A percentile compares a stretch with the other conserved stretches of the same genome.
phyloP scores from a whole-genome alignment of 106 monocot genomes.

The Dioscorea alata region DNA sequence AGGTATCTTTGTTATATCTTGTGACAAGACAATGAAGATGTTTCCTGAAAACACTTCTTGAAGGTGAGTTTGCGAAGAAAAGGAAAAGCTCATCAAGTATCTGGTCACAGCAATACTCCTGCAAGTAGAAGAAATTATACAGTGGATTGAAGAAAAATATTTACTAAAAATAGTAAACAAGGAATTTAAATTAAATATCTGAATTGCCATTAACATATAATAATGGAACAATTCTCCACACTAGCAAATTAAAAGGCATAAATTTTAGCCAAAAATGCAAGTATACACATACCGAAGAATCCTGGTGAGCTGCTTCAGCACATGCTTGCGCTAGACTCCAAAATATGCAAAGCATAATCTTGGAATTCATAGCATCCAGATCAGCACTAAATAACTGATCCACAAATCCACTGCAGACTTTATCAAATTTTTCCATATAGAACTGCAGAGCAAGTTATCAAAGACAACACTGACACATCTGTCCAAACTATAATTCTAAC shows the following conservation, averaged over 20 bases:
- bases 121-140: conserved; percentile 4
- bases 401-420: conserved; percentile 29
- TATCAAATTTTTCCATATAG: conserved; percentile 42
- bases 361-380: conserved; percentile 35
- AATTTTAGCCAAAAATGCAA: conserved; percentile 6
- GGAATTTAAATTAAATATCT: neutral
- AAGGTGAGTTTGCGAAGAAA: conserved; percentile 48
- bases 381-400: conserved; percentile 29
- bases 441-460: conserved; percentile 35
- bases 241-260: neutral
- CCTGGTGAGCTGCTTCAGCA: conserved; percentile 1
- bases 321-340: conserved; percentile 60
- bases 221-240: neutral
- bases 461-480: conserved; percentile 1
- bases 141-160: neutral
- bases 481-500: neutral
- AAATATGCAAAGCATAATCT: conserved; percentile 49
- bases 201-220: neutral
- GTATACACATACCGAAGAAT: conserved; percentile 27
- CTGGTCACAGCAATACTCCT: conserved; percentile 28
- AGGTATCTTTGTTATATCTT: conserved; percentile 39
- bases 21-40: conserved; percentile 60
- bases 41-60: conserved; percentile 47
- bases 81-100: conserved; percentile 55
- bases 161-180: neutral